Evolutionary conservation across 2,329 filamentous ascomycete genomes (phyloP), one percentile per base, ranked within the genome.

Genomic region (Thelonectria olida): DNA sequence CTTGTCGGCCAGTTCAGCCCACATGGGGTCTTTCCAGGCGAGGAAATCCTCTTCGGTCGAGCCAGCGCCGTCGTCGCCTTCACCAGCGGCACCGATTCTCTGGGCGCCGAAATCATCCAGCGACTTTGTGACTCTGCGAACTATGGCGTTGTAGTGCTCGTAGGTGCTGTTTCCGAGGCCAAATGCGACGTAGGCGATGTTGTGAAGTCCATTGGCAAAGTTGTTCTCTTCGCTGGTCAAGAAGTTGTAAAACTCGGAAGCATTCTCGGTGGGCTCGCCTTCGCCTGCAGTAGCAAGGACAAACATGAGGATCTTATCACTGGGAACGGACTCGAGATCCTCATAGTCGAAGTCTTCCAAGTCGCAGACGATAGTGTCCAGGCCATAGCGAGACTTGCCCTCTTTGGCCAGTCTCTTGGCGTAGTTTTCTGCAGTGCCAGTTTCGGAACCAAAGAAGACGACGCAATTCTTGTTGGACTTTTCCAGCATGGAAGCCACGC

Each of bases 21-120:
- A 99, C 96, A 99, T 99, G 64, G 94, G 94, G 74, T 99, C 96
- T 82, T 99, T 99, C 96, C 96, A 99, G 67, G 95, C 92, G 72
- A 99, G 82, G 78, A 98, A 99, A 74, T 99, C 96, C 81, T 99
- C 96, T 81, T 99, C 96, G 96, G 99, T 99, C 58, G 96, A 99
- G 63, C 96, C 96, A 67, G 96, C 94, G 66, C 96, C 96, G 76
- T 99, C 96, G 73, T 99, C 96, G 73, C 96, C 96, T 81, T 98
- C 95, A 71, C 96, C 96, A 57, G 94, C 93, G 59, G 89, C 84
- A 44, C 96, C 94, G 69, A 99, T 92, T 68, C 93, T 87, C 74
- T 89, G 85, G 9, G 92, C 96, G 62, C 96, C 96, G 17, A 97
- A 84, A 73, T 92, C 95, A 73, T 88, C 84, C 60, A 99, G 82